Conservation (phyloP, 148 eudicot species). For the Spergularia bocconei region DNA sequence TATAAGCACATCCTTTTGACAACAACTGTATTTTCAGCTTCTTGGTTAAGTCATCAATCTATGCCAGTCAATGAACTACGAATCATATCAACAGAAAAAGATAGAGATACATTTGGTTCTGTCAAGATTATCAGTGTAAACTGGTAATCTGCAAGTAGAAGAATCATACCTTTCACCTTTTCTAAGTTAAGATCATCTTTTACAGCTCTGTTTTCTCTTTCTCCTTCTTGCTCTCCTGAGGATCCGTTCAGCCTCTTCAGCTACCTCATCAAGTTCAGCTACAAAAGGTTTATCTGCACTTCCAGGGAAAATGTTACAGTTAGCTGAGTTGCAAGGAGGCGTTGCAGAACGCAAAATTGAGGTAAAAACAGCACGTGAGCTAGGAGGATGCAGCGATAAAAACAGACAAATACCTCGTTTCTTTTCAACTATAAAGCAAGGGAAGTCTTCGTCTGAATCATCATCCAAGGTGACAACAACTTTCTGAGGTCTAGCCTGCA, state of each 20-base stretch:
- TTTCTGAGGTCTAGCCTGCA: slow-evolving; percentile 49
- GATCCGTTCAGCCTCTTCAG: slow-evolving; percentile 56
- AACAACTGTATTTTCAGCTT: neutral
- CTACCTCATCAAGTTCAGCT: slow-evolving; percentile 46
- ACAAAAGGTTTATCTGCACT: slow-evolving; percentile 39
- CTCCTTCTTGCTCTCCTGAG: slow-evolving; percentile 83
- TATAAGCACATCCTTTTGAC: neutral
- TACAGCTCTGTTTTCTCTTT: slow-evolving; percentile 53
- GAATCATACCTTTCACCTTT: slow-evolving; percentile 54
- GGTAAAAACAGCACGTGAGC: neutral
- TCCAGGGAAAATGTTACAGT: slow-evolving; percentile 18
- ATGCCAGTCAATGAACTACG: neutral
- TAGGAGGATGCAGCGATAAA: neutral
- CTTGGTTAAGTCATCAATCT: neutral
- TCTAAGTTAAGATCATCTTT: slow-evolving; percentile 23
- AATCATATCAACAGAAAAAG: neutral
- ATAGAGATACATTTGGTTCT: neutral
- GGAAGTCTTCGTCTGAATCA: slow-evolving; percentile 56
- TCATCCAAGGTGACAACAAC: slow-evolving; percentile 57
- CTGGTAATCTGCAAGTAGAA: neutral
- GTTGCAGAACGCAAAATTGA: neutral
- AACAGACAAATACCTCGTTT: slow-evolving; percentile 39
- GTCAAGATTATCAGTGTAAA: neutral
- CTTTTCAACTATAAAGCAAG: slow-evolving; percentile 58
- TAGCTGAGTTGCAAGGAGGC: neutral